Base-by-base conservation (phyloP, 108 stramenopile species). In the Aureococcus anophagefferens region DNA sequence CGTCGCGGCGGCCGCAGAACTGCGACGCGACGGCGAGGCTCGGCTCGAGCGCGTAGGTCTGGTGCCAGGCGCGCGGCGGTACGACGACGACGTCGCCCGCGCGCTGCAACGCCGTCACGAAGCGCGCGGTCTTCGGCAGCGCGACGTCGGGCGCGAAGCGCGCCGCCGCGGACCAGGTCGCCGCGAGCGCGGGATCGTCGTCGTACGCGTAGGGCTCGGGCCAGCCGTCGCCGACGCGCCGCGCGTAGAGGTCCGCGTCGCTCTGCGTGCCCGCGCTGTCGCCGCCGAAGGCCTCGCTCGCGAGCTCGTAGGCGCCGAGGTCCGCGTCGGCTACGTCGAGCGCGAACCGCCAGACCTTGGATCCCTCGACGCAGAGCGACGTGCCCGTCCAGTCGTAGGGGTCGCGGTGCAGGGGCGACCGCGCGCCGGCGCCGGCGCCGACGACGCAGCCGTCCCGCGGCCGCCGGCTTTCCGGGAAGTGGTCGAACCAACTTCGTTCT, bases 301-400 rank as follows among this genome's bases (percentile, higher is more conserved):
- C 3, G 7, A 59, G 51, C 3, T 16, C 3, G 51, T 59, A 59
- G 21, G 51, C 51, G 21, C 13, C 51, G 51, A 59, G 51, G 25
- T 59, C 51, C 9, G 40, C 40, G 40, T 44, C 40, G 40, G 5
- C 40, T 5, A 44, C 40, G 51, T 59, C 51, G 25, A 59, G 21
- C 51, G 25, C 0, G 81, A 88, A 88, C 32, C 88, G 77, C 88
- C 88, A 88, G 46, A 85, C 30, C 74, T 88, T 88, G 30, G 78
- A 68, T 29, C 88, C 88, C 59, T 86, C 84, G 13, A 88, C 30
- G 71, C 84, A 86, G 5, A 88, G 65, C 64, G 76, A 79, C 13
- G 88, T 88, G 16, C 88, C 88, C 29, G 84, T 86, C 88, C 88
- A 88, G 75, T 86, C 85, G 46, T 84, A 85, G 31, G 88, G 88